phyloP scores from a whole-genome alignment of 1,284 basidiomycete genomes.

The Rhodotorula sp. region DNA sequence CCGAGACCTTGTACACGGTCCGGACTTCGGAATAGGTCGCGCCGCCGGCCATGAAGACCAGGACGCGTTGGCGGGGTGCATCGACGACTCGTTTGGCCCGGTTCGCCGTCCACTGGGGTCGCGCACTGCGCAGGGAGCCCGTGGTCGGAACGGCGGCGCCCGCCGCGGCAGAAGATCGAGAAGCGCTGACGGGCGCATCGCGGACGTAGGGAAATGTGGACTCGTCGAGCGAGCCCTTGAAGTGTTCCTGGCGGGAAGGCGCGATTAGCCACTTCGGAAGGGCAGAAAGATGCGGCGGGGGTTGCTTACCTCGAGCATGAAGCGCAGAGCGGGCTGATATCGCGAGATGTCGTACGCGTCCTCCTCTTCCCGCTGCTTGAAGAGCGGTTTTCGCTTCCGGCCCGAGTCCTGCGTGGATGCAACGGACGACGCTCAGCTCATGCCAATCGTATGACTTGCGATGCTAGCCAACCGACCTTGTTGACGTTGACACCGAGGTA shows the following conservation, averaged over 20 bases:
- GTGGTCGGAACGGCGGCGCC: constrained; percentile 50
- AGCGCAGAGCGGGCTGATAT: constrained; percentile 81
- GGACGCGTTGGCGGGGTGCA: constrained; percentile 65
- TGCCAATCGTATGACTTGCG: constrained; percentile 24
- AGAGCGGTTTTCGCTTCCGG: constrained; percentile 60
- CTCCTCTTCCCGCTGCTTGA: constrained; percentile 68
- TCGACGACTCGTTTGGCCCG: constrained; percentile 46
- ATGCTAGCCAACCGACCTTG: constrained; percentile 58
- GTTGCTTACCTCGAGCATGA: constrained; percentile 70
- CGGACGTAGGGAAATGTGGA: constrained; percentile 84
- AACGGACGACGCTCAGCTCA: constrained; percentile 33
- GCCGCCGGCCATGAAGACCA: constrained; percentile 92
- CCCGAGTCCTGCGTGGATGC: constrained; percentile 57
- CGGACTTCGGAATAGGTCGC: constrained; percentile 95
- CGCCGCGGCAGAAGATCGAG: constrained; percentile 41
- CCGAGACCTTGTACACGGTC: constrained; percentile 66
- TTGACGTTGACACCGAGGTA: constrained; percentile 76
- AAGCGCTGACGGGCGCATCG: constrained; percentile 62
- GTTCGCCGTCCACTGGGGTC: constrained; percentile 51
- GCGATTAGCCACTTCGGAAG: constrained; percentile 6
- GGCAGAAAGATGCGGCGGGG: not conserved
- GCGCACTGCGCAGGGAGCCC: constrained; percentile 72
- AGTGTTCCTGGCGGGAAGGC: constrained; percentile 67
- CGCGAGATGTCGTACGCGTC: constrained; percentile 95
- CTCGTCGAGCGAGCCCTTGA: constrained; percentile 71